Evolutionary conservation across 1,139 yeast genomes (phyloP).

Genomic region (Magnusiomyces clavatus): DNA sequence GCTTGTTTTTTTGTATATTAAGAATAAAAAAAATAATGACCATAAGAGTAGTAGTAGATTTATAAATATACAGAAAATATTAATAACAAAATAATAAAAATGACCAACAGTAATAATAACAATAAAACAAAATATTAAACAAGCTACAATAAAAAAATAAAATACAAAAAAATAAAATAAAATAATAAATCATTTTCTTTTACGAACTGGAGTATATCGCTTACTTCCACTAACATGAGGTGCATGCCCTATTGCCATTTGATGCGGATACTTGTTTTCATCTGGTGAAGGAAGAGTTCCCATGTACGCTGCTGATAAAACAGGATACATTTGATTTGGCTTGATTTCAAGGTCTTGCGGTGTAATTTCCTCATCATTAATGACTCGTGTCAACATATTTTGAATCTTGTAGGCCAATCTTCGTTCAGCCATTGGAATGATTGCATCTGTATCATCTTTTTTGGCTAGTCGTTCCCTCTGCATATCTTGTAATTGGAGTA

Average conservation of each 20-base stretch:
- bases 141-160: not conserved
- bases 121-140: not conserved
- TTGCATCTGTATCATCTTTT: slow-evolving; percentile 25
- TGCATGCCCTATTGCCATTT: slow-evolving; percentile 12
- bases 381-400: slow-evolving; percentile 43
- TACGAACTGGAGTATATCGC: not conserved
- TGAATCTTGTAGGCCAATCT: slow-evolving; percentile 44
- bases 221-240: not conserved
- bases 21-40: too few species aligned
- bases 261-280: slow-evolving; percentile 22
- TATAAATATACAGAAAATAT: too few species aligned
- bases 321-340: slow-evolving; percentile 44
- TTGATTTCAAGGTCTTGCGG: slow-evolving; percentile 24
- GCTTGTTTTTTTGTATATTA: too few species aligned
- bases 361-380: slow-evolving; percentile 24
- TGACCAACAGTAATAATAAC: not conserved
- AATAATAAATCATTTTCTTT: slow-evolving; percentile 1
- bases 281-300: slow-evolving; percentile 58
- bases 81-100: not conserved
- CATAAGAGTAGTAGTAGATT: too few species aligned
- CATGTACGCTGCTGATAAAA: slow-evolving; percentile 60
- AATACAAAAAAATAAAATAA: not conserved
- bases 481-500: slow-evolving; percentile 52
- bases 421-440: slow-evolving; percentile 42
- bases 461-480: slow-evolving; percentile 51